Conservation (phyloP, 1,284 basidiomycete species). For the Mrakiaceae sp. region DNA sequence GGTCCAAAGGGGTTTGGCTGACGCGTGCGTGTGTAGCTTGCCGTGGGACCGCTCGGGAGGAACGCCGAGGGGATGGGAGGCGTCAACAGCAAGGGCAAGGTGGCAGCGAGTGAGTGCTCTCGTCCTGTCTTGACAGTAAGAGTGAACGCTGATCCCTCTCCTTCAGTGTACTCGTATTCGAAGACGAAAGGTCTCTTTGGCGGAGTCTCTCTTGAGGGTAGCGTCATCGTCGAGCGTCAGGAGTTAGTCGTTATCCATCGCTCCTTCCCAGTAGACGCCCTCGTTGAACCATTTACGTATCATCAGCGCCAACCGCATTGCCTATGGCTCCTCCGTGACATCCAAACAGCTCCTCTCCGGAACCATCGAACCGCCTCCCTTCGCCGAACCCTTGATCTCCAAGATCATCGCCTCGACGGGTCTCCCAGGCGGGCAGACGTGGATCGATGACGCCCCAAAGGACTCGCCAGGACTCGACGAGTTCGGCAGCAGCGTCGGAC, state of each 20-base stretch:
- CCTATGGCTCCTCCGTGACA: conserved; percentile 63
- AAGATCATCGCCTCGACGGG: conserved; percentile 38
- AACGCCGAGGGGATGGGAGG: conserved; percentile 88
- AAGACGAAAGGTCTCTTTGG: conserved; percentile 86
- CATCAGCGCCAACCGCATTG: conserved; percentile 55
- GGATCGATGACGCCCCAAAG: conserved; percentile 10
- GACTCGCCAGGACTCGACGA: conserved; percentile 12
- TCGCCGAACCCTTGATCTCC: conserved; percentile 60
- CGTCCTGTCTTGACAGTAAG: background rate
- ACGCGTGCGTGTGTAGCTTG: conserved; percentile 38
- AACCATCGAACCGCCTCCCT: conserved; percentile 56
- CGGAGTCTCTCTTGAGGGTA: conserved; percentile 73
- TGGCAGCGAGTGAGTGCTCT: conserved; percentile 64
- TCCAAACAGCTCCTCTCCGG: conserved; percentile 71
- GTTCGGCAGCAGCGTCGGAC: background rate
- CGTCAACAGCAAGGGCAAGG: conserved; percentile 70
- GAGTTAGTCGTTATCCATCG: conserved; percentile 39
- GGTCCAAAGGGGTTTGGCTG: no score
- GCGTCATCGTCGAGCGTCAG: conserved; percentile 84
- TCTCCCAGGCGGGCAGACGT: conserved; percentile 10
- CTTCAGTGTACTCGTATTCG: conserved; percentile 63
- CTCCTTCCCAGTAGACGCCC: background rate
- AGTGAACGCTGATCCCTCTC: background rate
- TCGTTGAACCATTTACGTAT: background rate
- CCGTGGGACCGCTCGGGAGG: conserved; percentile 84